Evolutionary conservation across 129 eudicot genomes (phyloP).

Genomic region (Flaveria linearis): DNA sequence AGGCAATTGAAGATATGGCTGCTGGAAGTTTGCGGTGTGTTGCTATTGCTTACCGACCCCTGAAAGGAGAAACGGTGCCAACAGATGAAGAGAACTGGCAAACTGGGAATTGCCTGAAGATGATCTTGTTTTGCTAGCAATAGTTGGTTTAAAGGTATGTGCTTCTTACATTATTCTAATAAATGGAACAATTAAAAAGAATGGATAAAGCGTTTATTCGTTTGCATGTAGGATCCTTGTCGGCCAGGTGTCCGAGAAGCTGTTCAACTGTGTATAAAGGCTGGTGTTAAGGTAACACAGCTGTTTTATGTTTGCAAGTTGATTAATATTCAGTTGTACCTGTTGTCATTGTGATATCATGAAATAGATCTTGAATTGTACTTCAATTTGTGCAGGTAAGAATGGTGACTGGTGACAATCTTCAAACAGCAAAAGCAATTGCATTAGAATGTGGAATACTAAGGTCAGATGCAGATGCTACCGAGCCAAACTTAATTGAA

Average conservation of each 20-base stretch:
- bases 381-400: constrained; percentile 54
- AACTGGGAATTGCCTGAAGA: constrained; percentile 76
- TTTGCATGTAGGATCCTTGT: constrained; percentile 76
- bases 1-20: constrained; percentile 88
- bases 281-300: constrained; percentile 79
- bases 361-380: constrained; percentile 1
- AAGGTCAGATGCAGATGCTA: constrained; percentile 63
- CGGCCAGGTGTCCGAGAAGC: constrained; percentile 82
- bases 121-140: constrained; percentile 77
- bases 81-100: constrained; percentile 65
- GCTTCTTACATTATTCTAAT: background rate
- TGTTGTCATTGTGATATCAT: background rate
- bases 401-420: constrained; percentile 97
- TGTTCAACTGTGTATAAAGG: constrained; percentile 68
- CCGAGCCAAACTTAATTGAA: constrained; percentile 82
- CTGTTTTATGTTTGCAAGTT: background rate
- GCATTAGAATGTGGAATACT: constrained; percentile 95
- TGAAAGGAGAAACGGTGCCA: constrained; percentile 55
- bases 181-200: too few relatives aligned
- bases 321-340: background rate
- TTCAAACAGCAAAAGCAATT: constrained; percentile 88
- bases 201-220: too few relatives aligned
- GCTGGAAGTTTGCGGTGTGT: constrained; percentile 78
- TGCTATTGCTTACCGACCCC: constrained; percentile 74
- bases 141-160: constrained; percentile 83